Conservation (phyloP, 2,329 filamentous ascomycete genomes). For the Pyrenochaeta sp. region DNA sequence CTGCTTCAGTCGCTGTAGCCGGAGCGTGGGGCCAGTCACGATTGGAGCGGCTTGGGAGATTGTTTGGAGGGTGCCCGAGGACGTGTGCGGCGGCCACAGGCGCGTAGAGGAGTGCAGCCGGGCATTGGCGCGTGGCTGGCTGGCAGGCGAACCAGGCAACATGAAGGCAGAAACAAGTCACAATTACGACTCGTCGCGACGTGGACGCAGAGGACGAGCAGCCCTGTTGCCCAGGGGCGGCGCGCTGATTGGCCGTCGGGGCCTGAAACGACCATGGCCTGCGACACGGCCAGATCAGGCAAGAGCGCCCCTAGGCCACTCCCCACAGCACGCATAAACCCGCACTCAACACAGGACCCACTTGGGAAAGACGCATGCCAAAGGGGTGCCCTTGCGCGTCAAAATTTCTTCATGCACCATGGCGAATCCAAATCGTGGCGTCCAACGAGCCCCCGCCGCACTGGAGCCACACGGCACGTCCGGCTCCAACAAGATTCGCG, state of each 20-base stretch:
- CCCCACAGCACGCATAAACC: conserved; percentile 27
- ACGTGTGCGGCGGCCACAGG: not conserved
- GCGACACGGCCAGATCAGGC: conserved; percentile 17
- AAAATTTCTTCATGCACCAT: conserved; percentile 21
- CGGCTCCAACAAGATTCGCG: conserved; percentile 2
- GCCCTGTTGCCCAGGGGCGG: conserved; percentile 11
- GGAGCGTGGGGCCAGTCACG: conserved; percentile 8
- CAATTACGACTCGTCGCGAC: conserved; percentile 1
- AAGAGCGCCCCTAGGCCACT: conserved; percentile 19
- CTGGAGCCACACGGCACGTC: conserved; percentile 16
- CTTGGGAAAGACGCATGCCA: conserved; percentile 7
- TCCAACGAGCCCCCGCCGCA: conserved; percentile 17
- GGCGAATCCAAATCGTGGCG: conserved; percentile 15
- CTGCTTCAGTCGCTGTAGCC: conserved; percentile 29
- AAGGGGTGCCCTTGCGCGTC: conserved; percentile 18
- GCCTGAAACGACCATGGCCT: conserved; percentile 27
- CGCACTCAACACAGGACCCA: conserved; percentile 11
- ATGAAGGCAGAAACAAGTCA: conserved; percentile 16
- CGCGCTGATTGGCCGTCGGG: conserved; percentile 21
- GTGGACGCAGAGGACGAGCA: conserved; percentile 10
- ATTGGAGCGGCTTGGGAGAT: conserved; percentile 30
- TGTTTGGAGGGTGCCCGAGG: conserved; percentile 3
- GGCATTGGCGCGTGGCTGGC: conserved; percentile 9
- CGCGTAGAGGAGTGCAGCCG: conserved; percentile 8
- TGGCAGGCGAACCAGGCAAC: conserved; percentile 12